Evolutionary conservation across 139 green algal genomes (phyloP), one percentile per base, ranked within the genome.

Genomic region (Axilococcus clingmanii): DNA sequence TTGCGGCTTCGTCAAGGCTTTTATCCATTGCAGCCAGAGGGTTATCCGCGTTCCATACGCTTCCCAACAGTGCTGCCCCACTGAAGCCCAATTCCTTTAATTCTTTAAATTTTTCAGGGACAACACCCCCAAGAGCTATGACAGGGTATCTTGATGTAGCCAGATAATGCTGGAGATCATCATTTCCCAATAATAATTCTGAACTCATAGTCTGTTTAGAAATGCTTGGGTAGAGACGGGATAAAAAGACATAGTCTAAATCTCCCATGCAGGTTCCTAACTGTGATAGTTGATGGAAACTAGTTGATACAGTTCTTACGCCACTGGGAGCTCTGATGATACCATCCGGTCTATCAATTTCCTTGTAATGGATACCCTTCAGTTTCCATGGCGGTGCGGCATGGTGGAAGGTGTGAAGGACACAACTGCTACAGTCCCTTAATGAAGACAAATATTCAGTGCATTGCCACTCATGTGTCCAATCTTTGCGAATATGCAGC

Each of bases 211-310:
- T 4, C 16, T 37, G 23, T 43, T 84, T 84, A 30, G 38, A 64
- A 36, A 84, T 75, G 53, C 68, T 80, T 40, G 73, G 40, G 36
- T 74, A 82, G 1, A 84, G 60, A 17, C 73, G 75, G 7, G 56
- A 71, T 8, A 83, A 55, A 46, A 83, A 74, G 4, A 52, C 57
- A 35, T 83, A 83, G 50, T 67, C 48, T 8, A 83, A 23, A 8
- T 16, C 32, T 19, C 60, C 54, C 19, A 29, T 28, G 25, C 50
- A 43, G 4, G 19, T 15, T 16, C 64, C 12, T n/a, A 51, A 25
- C 6, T 61, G 22, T 25, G 65, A 33, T 19, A 7, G 5, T 9
- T 51, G 33, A 7, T 45, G 37, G 17, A 25, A 53, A 8, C 14
- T 9, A 23, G 40, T 6, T 23, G 12, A 37, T 33, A 40, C 17